A percentile compares a stretch with the other conserved stretches of the same genome.
phyloP scores from a whole-genome alignment of 768 basidiomycete genomes.

The Psilocybe tampanensis region DNA sequence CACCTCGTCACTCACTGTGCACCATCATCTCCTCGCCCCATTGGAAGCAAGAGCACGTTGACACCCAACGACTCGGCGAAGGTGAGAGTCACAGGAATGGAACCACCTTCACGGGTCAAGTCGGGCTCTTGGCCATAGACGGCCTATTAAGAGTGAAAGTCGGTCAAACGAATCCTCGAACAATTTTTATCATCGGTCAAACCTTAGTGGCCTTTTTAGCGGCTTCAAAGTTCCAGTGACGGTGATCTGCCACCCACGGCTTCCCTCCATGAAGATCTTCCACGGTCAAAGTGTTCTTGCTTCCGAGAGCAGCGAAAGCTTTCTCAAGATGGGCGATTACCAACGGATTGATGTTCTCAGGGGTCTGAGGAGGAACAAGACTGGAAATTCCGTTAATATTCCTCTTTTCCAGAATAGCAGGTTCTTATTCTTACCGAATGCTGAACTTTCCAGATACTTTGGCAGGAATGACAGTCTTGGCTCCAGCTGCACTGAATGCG shows the following conservation, averaged over 20 bases:
- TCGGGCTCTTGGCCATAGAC: conserved; percentile 80
- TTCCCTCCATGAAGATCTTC: conserved; percentile 82
- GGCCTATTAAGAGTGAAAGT: conserved; percentile 28
- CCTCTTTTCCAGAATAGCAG: not conserved
- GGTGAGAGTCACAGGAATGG: conserved; percentile 91
- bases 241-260: conserved; percentile 84
- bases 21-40: conserved; percentile 94
- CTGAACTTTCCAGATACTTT: conserved; percentile 91
- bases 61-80: conserved; percentile 88
- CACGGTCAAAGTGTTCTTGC: conserved; percentile 78
- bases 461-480: conserved; percentile 94
- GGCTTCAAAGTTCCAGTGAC: conserved; percentile 94
- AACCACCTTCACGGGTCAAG: conserved; percentile 89
- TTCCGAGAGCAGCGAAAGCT: conserved; percentile 85
- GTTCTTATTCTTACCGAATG: conserved; percentile 63
- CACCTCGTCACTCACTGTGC: conserved; percentile 67
- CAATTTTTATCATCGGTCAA: not conserved
- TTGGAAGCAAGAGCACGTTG: conserved; percentile 88
- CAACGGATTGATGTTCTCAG: conserved; percentile 69
- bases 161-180: conserved; percentile 24
- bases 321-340: conserved; percentile 69
- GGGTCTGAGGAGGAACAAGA: conserved; percentile 86
- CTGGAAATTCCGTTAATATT: conserved; percentile 29
- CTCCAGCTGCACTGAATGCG: conserved; percentile 82
- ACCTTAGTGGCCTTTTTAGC: conserved; percentile 86